Evolutionary conservation across 2,329 filamentous ascomycete species (phyloP).

Genomic region (Trichoderma simmonsii): DNA sequence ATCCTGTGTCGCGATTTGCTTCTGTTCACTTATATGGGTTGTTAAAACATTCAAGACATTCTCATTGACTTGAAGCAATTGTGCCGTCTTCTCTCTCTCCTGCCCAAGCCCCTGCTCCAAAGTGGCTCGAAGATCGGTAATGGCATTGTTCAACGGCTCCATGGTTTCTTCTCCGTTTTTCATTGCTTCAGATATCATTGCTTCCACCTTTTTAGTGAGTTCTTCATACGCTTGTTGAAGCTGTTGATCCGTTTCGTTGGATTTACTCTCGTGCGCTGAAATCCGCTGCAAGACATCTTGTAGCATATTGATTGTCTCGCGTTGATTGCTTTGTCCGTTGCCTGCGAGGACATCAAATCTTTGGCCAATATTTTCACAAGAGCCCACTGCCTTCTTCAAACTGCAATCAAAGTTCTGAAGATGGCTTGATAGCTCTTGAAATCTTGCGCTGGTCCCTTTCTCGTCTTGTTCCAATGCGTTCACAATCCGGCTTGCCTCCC

Average conservation of each 20-base stretch:
- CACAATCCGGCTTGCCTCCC: slow-evolving; percentile 1
- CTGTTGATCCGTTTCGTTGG: slow-evolving; percentile 25
- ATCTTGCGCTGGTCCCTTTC: background rate
- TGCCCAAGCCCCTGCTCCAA: slow-evolving; percentile 26
- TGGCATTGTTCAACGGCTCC: slow-evolving; percentile 21
- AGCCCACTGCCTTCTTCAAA: slow-evolving; percentile 15
- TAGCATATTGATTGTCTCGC: slow-evolving; percentile 14
- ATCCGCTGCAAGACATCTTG: slow-evolving; percentile 23
- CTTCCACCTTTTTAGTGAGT: slow-evolving; percentile 23
- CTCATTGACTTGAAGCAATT: slow-evolving; percentile 8
- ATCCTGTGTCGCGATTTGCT: slow-evolving; percentile 19
- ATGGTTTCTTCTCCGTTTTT: slow-evolving; percentile 20
- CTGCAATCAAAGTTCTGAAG: background rate
- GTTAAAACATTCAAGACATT: background rate
- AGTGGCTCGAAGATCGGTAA: slow-evolving; percentile 22
- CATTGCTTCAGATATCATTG: slow-evolving; percentile 16
- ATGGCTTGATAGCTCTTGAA: background rate
- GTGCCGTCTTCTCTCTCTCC: slow-evolving; percentile 24
- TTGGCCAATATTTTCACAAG: slow-evolving; percentile 22
- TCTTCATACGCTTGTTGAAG: slow-evolving; percentile 22
- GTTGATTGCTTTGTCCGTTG: slow-evolving; percentile 9
- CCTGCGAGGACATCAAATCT: slow-evolving; percentile 18
- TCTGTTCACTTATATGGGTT: slow-evolving; percentile 24
- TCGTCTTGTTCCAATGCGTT: background rate
- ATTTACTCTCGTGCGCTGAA: slow-evolving; percentile 22